These are phyloP conservation scores for Candida wancherniae DNA, from an alignment of 805 yeast genomes.

Conservation along the genomic window DNA sequence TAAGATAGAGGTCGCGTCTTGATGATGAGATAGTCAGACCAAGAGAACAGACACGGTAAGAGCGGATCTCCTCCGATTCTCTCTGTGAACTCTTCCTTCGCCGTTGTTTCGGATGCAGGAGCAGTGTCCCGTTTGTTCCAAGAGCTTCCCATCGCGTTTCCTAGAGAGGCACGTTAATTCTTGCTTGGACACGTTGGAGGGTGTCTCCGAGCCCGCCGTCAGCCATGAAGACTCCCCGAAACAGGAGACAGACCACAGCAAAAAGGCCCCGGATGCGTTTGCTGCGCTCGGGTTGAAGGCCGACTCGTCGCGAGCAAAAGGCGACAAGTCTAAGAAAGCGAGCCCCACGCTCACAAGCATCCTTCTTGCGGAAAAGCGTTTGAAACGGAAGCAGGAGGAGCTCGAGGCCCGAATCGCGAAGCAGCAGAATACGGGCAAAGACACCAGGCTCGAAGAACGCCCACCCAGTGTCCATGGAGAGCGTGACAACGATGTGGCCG, in stretches of 20 bases:
- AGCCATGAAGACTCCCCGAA: conserved; percentile 1
- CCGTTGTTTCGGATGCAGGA: conserved; percentile 6
- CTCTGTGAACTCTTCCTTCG: too few species aligned
- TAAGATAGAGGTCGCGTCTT: too few species aligned
- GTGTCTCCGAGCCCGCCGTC: conserved; percentile 4
- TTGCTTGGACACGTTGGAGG: conserved; percentile 33
- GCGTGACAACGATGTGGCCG: too few species aligned
- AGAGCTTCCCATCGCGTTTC: conserved; percentile 18
- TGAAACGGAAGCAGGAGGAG: conserved; percentile 18
- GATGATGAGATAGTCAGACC: too few species aligned
- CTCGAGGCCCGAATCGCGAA: conserved; percentile 9
- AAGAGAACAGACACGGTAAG: too few species aligned
- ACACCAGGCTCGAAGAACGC: too few species aligned
- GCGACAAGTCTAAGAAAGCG: conserved; percentile 19
- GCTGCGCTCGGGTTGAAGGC: conserved; percentile 31
- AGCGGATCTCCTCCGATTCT: too few species aligned
- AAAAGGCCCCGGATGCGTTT: conserved; percentile 23
- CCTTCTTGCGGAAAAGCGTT: conserved; percentile 30
- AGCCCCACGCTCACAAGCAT: conserved; percentile 31
- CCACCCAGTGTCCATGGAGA: too few species aligned
- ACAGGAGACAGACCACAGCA: neutral
- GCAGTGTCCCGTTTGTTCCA: conserved; percentile 35
- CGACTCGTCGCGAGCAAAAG: conserved; percentile 21
- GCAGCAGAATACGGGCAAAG: conserved; percentile 3
- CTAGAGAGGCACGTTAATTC: conserved; percentile 38